A percentile compares a stretch with the other conserved stretches of the same genome.
Evolutionary conservation across 768 basidiomycete genomes (phyloP).

Genomic region (Lactarius akahatsu): DNA sequence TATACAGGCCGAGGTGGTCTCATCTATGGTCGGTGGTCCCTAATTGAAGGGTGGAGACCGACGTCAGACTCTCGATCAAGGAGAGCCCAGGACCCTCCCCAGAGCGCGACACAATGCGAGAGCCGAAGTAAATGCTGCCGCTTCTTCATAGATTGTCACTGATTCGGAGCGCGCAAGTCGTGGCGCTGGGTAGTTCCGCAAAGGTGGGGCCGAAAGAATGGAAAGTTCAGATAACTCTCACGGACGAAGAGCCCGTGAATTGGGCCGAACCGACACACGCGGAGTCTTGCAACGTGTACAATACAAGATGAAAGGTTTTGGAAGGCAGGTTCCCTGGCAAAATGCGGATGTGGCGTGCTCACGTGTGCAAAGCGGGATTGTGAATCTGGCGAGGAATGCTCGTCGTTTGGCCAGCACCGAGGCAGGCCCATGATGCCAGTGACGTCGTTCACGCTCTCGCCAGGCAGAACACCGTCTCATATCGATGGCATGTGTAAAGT

Average conservation of each 20-base stretch:
- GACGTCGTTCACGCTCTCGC: constrained; percentile 23
- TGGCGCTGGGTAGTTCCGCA: constrained; percentile 22
- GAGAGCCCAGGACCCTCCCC: constrained; percentile 24
- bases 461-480: constrained; percentile 14
- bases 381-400: constrained; percentile 30
- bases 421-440: constrained; percentile 28
- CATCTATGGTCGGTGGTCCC: constrained; percentile 11
- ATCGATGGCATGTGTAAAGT: constrained; percentile 25
- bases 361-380: constrained; percentile 27
- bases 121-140: constrained; percentile 19
- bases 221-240: constrained; percentile 23
- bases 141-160: constrained; percentile 28
- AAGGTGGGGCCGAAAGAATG: constrained; percentile 11
- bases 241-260: constrained; percentile 24
- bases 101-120: constrained; percentile 13
- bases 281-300: constrained; percentile 28
- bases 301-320: constrained; percentile 26
- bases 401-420: constrained; percentile 27
- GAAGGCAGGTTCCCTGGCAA: constrained; percentile 25
- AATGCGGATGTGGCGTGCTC: constrained; percentile 30
- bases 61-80: constrained; percentile 26
- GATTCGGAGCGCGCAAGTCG: constrained; percentile 30
- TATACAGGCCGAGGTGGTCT: constrained; percentile 9
- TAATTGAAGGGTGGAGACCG: constrained; percentile 11
- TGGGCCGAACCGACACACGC: constrained; percentile 28